Percentiles rank a stretch among this genome's conserved stretches.
Conservation (phyloP, 371 early-diverging fungal species). For the Mucor indicus region DNA sequence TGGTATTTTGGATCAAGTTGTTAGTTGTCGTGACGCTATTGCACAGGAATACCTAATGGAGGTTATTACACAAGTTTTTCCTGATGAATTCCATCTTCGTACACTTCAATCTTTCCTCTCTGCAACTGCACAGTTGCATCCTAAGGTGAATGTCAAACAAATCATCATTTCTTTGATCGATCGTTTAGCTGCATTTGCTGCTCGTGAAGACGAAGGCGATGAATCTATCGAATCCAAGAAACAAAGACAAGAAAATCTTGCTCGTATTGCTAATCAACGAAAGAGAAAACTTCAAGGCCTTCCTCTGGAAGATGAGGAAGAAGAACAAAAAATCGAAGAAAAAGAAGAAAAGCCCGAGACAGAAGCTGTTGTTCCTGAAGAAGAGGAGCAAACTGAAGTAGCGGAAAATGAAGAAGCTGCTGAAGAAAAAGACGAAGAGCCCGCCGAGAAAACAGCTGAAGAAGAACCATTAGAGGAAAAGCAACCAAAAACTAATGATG, state of each 20-base stretch:
- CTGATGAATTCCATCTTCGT: slow-evolving; percentile 89
- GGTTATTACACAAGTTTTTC: slow-evolving; percentile 91
- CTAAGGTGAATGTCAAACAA: slow-evolving; percentile 83
- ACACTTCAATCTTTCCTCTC: slow-evolving; percentile 81
- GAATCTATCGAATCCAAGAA: slow-evolving; percentile 1
- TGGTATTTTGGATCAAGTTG: slow-evolving; percentile 84
- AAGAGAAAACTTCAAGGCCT: slow-evolving; percentile 12
- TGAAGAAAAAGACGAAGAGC: slow-evolving; percentile 17
- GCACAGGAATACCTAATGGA: slow-evolving; percentile 97
- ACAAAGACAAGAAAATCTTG: background rate
- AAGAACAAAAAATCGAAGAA: slow-evolving; percentile 3
- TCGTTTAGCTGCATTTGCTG: slow-evolving; percentile 57
- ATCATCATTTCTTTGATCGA: slow-evolving; percentile 89
- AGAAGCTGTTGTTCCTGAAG: slow-evolving; percentile 8
- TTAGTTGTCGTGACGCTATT: slow-evolving; percentile 87
- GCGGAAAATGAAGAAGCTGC: slow-evolving; percentile 4
- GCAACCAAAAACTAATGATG: background rate
- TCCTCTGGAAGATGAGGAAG: background rate
- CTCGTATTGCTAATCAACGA: slow-evolving; percentile 14
- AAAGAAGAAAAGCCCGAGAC: background rate
- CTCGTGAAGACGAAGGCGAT: slow-evolving; percentile 28
- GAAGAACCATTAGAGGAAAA: no score
- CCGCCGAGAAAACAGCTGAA: slow-evolving; percentile 17
- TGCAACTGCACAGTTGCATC: slow-evolving; percentile 81
- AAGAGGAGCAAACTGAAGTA: background rate